phyloP scores from a whole-genome alignment of 179 eudicot species.

The Camellia oleifera region DNA sequence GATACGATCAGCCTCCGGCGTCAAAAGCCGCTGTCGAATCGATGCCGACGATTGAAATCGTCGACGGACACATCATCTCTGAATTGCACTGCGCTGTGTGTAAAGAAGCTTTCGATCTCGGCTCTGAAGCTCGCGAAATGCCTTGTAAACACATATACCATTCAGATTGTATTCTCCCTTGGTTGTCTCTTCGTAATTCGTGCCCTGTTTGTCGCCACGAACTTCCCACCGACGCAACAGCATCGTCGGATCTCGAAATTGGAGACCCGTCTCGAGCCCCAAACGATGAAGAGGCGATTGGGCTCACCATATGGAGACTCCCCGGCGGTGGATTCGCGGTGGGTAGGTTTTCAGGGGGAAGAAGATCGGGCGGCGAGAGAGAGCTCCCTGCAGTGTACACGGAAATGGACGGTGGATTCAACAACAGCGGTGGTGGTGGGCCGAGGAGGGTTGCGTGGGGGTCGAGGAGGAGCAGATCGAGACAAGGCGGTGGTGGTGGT shows the following conservation, averaged over 20 bases:
- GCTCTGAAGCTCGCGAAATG: conserved; percentile 47
- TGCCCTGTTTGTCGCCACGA: conserved; percentile 53
- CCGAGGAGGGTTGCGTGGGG: conserved; percentile 37
- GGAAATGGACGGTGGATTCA: conserved; percentile 66
- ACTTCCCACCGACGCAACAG: conserved; percentile 26
- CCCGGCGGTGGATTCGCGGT: conserved; percentile 59
- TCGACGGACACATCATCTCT: conserved; percentile 18
- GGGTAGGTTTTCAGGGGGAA: conserved; percentile 40
- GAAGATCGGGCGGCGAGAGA: conserved; percentile 48
- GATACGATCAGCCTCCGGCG: conserved; percentile 42
- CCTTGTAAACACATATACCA: conserved; percentile 56
- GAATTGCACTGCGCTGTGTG: conserved; percentile 48
- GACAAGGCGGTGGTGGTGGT: conserved; percentile 15
- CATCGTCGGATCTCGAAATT: background rate
- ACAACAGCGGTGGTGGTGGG: conserved; percentile 19
- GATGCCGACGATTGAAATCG: conserved; percentile 33
- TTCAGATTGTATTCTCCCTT: conserved; percentile 48
- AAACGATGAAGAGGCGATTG: conserved; percentile 26
- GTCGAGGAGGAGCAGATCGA: conserved; percentile 26
- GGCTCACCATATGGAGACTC: conserved; percentile 48
- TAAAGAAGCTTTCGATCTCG: conserved; percentile 36
- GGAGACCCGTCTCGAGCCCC: background rate
- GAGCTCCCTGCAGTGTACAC: conserved; percentile 81
- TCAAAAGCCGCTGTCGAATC: conserved; percentile 39
- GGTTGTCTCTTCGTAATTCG: conserved; percentile 41